Evolutionary conservation across 129 eudicot genomes (phyloP).

Genomic region (Chrysanthemum makinoi): DNA sequence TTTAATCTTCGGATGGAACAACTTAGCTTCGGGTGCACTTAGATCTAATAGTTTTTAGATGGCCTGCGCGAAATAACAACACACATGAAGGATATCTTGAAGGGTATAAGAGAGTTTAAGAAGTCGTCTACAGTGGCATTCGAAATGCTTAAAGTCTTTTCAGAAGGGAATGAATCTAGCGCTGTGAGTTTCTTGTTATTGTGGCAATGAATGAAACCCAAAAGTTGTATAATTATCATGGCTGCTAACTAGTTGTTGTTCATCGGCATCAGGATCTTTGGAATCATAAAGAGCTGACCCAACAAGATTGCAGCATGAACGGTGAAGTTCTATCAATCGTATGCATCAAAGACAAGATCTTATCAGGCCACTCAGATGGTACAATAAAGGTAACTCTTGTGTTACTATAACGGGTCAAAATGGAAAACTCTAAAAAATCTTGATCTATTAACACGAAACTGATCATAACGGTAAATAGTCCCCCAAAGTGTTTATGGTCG

Average conservation of each 20-base stretch:
- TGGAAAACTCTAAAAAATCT: too few species aligned
- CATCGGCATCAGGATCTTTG: conserved; percentile 52
- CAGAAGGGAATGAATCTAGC: conserved; percentile 65
- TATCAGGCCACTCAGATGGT: conserved; percentile 84
- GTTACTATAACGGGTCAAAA: background rate
- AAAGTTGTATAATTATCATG: conserved; percentile 14
- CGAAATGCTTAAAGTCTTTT: conserved; percentile 64
- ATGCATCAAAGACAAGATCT: conserved; percentile 46
- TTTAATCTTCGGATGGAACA: too few species aligned
- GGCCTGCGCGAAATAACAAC: conserved; percentile 52
- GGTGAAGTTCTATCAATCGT: conserved; percentile 64
- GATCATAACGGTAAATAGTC: background rate
- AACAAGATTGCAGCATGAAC: conserved; percentile 56
- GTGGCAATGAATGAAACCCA: background rate
- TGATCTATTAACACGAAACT: too few species aligned
- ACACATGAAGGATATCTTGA: conserved; percentile 69
- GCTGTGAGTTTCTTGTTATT: conserved; percentile 48
- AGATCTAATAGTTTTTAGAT: too few species aligned
- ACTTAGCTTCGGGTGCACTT: too few species aligned
- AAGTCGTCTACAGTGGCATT: conserved; percentile 58
- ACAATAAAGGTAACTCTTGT: conserved; percentile 53
- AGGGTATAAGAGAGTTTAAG: conserved; percentile 67
- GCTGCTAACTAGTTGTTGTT: conserved; percentile 27
- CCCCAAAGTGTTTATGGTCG: background rate
- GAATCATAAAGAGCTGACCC: conserved; percentile 65